Percentiles rank a stretch among this genome's conserved stretches.
These are phyloP conservation scores for Rhizoctonia solani DNA, from an alignment of 1,284 basidiomycete genomes.

Conservation along the genomic window DNA sequence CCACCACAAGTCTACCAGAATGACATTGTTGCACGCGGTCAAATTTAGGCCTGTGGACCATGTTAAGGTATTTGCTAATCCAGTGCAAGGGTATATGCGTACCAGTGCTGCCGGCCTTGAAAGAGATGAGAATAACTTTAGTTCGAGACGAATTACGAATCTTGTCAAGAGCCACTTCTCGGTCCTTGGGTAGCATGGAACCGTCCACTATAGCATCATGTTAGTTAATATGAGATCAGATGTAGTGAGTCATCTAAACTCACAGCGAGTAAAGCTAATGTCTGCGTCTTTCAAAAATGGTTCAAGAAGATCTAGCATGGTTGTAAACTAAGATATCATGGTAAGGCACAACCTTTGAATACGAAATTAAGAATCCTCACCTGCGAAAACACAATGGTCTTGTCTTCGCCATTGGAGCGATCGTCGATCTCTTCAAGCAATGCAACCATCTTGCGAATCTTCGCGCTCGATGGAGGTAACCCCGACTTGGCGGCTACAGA, in stretches of 20 bases:
- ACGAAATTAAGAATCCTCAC: background rate
- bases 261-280: conserved; percentile 82
- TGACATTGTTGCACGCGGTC: conserved; percentile 92
- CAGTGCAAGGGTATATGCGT: conserved; percentile 41
- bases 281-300: conserved; percentile 72
- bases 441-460: conserved; percentile 81
- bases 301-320: conserved; percentile 85
- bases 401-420: conserved; percentile 62
- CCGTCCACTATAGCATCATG: conserved; percentile 73
- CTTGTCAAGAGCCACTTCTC: conserved; percentile 72
- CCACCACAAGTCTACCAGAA: conserved; percentile 95
- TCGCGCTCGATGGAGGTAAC: conserved; percentile 75
- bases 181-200: conserved; percentile 74
- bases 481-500: conserved; percentile 43
- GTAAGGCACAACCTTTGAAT: background rate
- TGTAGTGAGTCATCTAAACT: conserved; percentile 47
- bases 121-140: conserved; percentile 88
- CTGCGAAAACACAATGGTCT: conserved; percentile 86
- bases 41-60: conserved; percentile 77
- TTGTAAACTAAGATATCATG: conserved; percentile 70
- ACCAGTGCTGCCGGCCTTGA: conserved; percentile 94
- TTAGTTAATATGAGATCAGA: background rate
- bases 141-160: conserved; percentile 67
- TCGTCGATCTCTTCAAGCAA: conserved; percentile 70
- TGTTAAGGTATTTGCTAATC: conserved; percentile 9